phyloP scores from a whole-genome alignment of 2,329 filamentous ascomycete genomes.

The Arachnomyces sp. region DNA sequence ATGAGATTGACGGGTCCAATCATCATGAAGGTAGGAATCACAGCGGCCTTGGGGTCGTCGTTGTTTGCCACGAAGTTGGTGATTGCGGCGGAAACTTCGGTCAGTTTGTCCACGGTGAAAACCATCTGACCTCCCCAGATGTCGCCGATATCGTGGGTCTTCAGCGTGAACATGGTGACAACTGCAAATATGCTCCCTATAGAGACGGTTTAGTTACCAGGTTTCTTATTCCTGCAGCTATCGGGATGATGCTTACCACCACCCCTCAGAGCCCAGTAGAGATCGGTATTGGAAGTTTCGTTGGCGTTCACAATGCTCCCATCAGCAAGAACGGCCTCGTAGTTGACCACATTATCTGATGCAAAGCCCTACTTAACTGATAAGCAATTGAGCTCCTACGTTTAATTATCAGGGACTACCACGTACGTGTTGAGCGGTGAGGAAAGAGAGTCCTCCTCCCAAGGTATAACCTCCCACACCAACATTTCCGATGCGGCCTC shows the following conservation, averaged over 20 bases:
- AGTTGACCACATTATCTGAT: constrained; percentile 40
- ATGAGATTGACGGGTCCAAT: constrained; percentile 28
- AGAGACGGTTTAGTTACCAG: no score
- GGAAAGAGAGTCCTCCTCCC: constrained; percentile 21
- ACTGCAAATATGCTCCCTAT: constrained; percentile 35
- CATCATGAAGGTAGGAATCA: constrained; percentile 48
- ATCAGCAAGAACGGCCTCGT: constrained; percentile 41
- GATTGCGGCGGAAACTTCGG: constrained; percentile 24
- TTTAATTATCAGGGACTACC: no score
- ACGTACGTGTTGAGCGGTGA: no score
- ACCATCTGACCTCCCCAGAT: constrained; percentile 43
- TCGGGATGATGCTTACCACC: constrained; percentile 20
- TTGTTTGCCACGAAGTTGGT: constrained; percentile 39
- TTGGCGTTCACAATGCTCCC: constrained; percentile 37
- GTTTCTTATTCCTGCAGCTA: no score
- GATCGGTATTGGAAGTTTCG: constrained; percentile 29
- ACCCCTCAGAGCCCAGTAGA: constrained; percentile 36
- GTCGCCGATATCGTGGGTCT: constrained; percentile 26
- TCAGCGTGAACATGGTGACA: constrained; percentile 31
- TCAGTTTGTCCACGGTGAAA: constrained; percentile 30
- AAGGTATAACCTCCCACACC: constrained; percentile 41
- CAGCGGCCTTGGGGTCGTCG: constrained; percentile 50
- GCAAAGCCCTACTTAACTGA: constrained; percentile 39
- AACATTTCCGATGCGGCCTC: constrained; percentile 42
- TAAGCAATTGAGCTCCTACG: no score